Conservation (phyloP, 2,329 filamentous ascomycete genomes). For the Pseudocercospora pini-densiflorae region DNA sequence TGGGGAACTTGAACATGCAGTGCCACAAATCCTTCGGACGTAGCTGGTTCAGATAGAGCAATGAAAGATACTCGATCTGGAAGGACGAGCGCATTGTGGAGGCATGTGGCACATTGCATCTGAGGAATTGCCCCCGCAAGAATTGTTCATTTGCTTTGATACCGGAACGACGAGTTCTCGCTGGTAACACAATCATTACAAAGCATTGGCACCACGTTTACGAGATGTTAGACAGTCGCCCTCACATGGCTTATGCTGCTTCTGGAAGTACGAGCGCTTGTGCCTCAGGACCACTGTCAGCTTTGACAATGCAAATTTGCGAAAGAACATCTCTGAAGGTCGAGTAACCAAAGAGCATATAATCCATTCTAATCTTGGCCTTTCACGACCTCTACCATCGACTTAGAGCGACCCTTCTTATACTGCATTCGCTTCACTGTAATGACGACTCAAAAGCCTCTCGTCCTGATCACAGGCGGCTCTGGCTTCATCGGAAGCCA, state of each 20-base stretch:
- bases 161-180: neutral
- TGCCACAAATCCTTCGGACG: too few relatives aligned
- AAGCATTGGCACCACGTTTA: neutral
- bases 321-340: too few relatives aligned
- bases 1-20: neutral
- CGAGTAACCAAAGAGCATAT: neutral
- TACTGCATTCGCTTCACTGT: neutral
- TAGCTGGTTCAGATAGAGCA: too few relatives aligned
- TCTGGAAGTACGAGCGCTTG: slow-evolving; percentile 4
- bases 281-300: neutral
- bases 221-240: neutral
- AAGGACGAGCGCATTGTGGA: too few relatives aligned
- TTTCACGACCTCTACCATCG: too few relatives aligned
- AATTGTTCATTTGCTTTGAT: too few relatives aligned
- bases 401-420: too few relatives aligned
- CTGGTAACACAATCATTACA: neutral
- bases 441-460: slow-evolving; percentile 11
- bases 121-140: too few relatives aligned
- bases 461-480: slow-evolving; percentile 32
- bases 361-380: neutral
- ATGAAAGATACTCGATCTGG: too few relatives aligned
- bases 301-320: neutral
- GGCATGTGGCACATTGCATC: too few relatives aligned
- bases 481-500: slow-evolving; percentile 38
- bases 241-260: neutral